Base-by-base conservation (phyloP, 169 alveolate genomes). In the Fabrea salina region DNA sequence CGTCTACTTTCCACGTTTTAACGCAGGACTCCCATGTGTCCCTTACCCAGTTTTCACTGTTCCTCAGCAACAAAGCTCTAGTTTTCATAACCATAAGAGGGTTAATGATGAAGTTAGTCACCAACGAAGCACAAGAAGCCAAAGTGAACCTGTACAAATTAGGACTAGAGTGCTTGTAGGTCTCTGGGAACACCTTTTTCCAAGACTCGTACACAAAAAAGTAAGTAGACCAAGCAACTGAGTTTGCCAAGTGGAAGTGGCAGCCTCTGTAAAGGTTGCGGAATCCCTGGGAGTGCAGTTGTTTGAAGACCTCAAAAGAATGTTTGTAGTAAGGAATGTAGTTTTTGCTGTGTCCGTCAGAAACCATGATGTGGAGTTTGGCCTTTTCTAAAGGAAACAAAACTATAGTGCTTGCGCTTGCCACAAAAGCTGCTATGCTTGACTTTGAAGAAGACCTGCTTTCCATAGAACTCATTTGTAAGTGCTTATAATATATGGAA, bases 361-460 rank as follows among this genome's bases (percentile, higher is more conserved):
- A 51, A 25, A 51, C 80, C 41, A 27, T 50, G 54, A 72, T 32
- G 19, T 51, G 67, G 33, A 25, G 8, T 51, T 51, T 44, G 53
- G 51, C 25, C 33, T 27, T 51, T 72, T 72, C 80, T 72, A 72
- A 51, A 72, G 80, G 80, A 49, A 72, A 72, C 7, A 72, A 33
- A 11, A 40, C 27, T 11, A 72, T 44, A 2, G 40, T 72, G 13
- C 44, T 32, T 16, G 56, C 22, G 47, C 54, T 22, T 30, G 71
- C 80, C 11, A 72, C 11, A 32, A 72, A 72, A n/a, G 54, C 80
- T 7, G 80, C 49, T 13, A 72, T 1, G 25, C 74, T 37, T 30
- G 74, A 61, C 39, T 61, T 61, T n/a, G n/a, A n/a, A n/a, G n/a
- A n/a, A n/a, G n/a, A n/a, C n/a, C n/a, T n/a, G n/a, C n/a, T n/a